A percentile compares a stretch with the other conserved stretches of the same genome.
phyloP scores from a whole-genome alignment of 768 basidiomycete species.

The Galerina sulciceps region DNA sequence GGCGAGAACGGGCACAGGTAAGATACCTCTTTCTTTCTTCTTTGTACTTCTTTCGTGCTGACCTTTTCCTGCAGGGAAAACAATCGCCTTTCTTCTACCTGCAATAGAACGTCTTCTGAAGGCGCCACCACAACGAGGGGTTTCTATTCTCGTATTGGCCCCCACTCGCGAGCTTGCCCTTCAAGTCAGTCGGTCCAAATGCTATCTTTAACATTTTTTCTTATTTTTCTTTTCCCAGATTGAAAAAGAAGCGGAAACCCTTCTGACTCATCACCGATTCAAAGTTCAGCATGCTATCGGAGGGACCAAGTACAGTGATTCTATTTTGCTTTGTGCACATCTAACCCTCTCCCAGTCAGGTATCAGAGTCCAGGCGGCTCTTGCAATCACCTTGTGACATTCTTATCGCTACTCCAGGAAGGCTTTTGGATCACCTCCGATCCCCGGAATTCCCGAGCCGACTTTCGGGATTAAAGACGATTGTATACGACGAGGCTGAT shows the following conservation, averaged over 20 bases:
- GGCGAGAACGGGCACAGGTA: conserved; percentile 66
- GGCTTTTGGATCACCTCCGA: conserved; percentile 71
- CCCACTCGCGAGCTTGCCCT: conserved; percentile 78
- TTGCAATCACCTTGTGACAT: conserved; percentile 46
- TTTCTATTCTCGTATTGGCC: conserved; percentile 69
- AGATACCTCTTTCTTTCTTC: conserved; percentile 14
- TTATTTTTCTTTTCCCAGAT: conserved; percentile 40
- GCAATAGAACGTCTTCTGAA: conserved; percentile 68
- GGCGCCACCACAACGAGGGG: conserved; percentile 31
- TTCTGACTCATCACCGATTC: conserved; percentile 44
- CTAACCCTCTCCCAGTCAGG: conserved; percentile 16
- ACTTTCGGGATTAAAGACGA: conserved; percentile 41
- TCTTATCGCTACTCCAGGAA: conserved; percentile 76
- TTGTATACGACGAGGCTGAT: conserved; percentile 79
- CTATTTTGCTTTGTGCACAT: neutral
- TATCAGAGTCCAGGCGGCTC: conserved; percentile 23
- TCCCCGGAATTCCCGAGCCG: conserved; percentile 35
- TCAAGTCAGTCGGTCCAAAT: conserved; percentile 51
- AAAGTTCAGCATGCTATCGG: conserved; percentile 57
- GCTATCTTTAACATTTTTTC: conserved; percentile 34
- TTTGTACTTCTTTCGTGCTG: neutral
- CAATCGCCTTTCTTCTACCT: conserved; percentile 77
- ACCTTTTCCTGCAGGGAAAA: conserved; percentile 50
- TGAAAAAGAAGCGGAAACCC: conserved; percentile 60
- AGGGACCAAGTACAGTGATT: conserved; percentile 48